Evolutionary conservation across 768 basidiomycete species (phyloP).

Genomic region (Tulasnella sp.): DNA sequence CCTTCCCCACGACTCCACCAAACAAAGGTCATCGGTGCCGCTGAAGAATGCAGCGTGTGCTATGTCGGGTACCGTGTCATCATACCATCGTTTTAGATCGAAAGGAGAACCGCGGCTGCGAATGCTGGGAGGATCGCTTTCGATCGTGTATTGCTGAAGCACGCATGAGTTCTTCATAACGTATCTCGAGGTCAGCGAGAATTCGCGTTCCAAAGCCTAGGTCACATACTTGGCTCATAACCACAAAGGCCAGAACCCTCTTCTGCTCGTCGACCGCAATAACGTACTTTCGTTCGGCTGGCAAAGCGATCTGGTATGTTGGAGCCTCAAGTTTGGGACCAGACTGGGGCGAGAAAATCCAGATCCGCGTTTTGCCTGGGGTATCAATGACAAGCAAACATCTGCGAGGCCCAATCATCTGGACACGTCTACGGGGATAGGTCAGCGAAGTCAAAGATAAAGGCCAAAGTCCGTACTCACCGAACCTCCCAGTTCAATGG

Average conservation of each 20-base stretch:
- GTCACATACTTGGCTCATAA: no score
- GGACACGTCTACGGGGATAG: slow-evolving; percentile 41
- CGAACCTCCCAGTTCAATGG: slow-evolving; percentile 45
- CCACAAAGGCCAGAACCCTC: no score
- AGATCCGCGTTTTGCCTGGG: slow-evolving; percentile 37
- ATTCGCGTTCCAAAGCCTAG: no score
- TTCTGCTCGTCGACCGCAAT: background rate
- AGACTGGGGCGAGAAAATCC: background rate
- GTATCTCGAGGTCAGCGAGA: no score
- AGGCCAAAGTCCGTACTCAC: slow-evolving; percentile 41
- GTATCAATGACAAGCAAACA: slow-evolving; percentile 52
- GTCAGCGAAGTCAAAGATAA: background rate
- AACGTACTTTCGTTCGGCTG: background rate
- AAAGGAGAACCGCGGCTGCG: slow-evolving; percentile 1
- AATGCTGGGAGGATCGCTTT: background rate
- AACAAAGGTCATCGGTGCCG: slow-evolving; percentile 57
- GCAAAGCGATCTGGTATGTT: no score
- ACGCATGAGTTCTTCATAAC: background rate
- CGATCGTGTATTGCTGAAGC: background rate
- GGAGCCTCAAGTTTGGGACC: no score
- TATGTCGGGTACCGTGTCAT: slow-evolving; percentile 39
- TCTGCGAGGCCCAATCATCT: slow-evolving; percentile 49
- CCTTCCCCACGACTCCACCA: slow-evolving; percentile 52
- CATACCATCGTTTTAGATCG: slow-evolving; percentile 7
- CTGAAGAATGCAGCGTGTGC: slow-evolving; percentile 51